Conservation (phyloP, 129 eudicot genomes). For the Escallonia rubra region DNA sequence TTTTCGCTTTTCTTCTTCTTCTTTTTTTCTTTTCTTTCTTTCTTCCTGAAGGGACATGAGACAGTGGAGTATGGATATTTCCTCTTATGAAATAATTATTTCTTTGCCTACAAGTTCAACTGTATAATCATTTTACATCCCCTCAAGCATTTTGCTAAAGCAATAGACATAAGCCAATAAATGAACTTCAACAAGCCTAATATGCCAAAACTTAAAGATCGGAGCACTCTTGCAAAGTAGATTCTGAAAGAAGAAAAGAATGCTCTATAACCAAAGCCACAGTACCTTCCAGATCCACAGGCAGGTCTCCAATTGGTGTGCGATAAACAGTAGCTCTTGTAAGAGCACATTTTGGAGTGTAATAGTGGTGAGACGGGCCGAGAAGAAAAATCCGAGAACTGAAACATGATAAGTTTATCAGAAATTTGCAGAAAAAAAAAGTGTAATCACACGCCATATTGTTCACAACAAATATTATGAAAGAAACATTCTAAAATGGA, state of each 20-base stretch:
- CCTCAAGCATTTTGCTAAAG: background rate
- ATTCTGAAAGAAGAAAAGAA: background rate
- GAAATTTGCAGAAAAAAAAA: conserved; percentile 2
- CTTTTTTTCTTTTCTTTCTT: too few species aligned
- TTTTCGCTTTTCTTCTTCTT: too few species aligned
- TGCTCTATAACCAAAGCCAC: background rate
- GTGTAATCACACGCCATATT: too few species aligned
- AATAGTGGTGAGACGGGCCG: conserved; percentile 98
- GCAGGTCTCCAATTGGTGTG: conserved; percentile 88
- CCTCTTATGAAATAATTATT: too few species aligned
- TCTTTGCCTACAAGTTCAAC: too few species aligned
- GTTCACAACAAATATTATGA: too few species aligned
- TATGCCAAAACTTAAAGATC: background rate
- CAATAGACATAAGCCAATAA: background rate
- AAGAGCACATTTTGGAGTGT: conserved; percentile 86
- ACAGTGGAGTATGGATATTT: too few species aligned
- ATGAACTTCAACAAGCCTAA: background rate
- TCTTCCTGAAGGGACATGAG: too few species aligned
- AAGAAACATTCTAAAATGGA: conserved; percentile 3
- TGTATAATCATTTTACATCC: background rate
- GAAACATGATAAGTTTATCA: conserved; percentile 16
- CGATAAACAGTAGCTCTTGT: conserved; percentile 77
- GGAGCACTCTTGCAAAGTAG: background rate
- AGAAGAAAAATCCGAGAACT: conserved; percentile 85
- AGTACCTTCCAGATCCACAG: conserved; percentile 89